Evolutionary conservation across 306 rosid genomes (phyloP), one percentile per base, ranked within the genome.

Genomic region (Malus asiatica): DNA sequence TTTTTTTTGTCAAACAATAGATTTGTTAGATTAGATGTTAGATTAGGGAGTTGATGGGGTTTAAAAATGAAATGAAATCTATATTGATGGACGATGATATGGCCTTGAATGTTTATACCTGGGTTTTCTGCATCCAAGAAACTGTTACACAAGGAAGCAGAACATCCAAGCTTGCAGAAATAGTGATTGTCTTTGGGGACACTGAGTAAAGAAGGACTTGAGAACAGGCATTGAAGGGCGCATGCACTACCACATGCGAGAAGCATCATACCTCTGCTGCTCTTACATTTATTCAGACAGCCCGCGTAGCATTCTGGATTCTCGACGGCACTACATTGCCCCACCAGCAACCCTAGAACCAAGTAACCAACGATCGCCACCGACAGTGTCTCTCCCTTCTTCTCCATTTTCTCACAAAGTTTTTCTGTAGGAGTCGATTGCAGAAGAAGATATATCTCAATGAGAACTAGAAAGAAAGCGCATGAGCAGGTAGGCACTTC

Each of bases 151-250:
- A 63, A 68, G 58, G 87, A 78, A 18, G 79, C 61, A 52, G 87
- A 83, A 44, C 90, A 86, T 3, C 84, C 85, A 22, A 86, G 86
- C 68, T 81, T 45, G 74, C 86, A 83, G 68, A 81, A 81, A 80
- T 59, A 76, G 2, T 59, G 70, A 33, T 20, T 69, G 10, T 68
- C 67, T 71, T 45, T 30, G 32, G 30, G 48, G 7, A 25, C 19
- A 19, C 74, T 16, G 25, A 7, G 25, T n/a, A 59, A 59, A 19
- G 63, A 8, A n/a, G 52, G 30, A 22, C 64, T 23, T 6, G 5
- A 2, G 14, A 22, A 4, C 16, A 10, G 7, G 22, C 64, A 59
- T 10, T 59, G 32, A 23, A 14, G 32, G 1, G 11, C 5, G 64
- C 64, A 59, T 22, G 23, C 10, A 23, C 15, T 0, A 14, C 64